A percentile compares a stretch with the other conserved stretches of the same genome.
These are phyloP conservation scores for Globisporangium ultimum DNA, from an alignment of 352 stramenopile species.

Conservation along the genomic window DNA sequence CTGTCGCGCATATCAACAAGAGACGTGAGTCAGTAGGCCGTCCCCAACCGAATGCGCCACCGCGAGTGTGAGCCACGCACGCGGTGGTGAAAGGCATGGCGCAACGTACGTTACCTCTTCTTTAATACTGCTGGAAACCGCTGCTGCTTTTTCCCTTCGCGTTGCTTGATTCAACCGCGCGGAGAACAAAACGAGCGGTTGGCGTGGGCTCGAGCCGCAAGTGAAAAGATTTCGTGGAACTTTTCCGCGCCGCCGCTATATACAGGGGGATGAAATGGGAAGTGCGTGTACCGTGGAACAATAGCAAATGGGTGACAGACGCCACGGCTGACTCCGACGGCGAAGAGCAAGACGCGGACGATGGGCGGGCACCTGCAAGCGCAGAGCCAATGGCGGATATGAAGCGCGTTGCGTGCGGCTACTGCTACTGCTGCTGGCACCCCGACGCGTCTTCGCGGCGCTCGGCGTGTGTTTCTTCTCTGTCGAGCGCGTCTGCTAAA, in stretches of 20 bases:
- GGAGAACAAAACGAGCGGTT: neutral
- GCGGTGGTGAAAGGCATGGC: neutral
- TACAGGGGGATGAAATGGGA: neutral
- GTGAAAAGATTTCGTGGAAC: neutral
- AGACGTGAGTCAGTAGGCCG: neutral
- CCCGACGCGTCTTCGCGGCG: no score
- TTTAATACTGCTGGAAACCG: neutral
- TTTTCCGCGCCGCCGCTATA: neutral
- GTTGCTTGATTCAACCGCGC: neutral
- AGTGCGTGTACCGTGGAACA: neutral
- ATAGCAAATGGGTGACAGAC: neutral
- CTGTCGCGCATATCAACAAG: neutral
- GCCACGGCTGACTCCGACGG: no score
- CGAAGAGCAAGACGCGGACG: no score
- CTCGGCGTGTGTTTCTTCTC: no score
- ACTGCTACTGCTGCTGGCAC: no score
- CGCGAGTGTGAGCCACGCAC: neutral
- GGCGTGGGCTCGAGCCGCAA: neutral
- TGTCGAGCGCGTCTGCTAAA: no score
- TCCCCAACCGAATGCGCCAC: neutral
- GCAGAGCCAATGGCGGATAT: no score
- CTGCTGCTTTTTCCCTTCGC: neutral
- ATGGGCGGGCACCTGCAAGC: no score
- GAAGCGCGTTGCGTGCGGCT: no score
- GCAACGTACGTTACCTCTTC: neutral